Base-by-base conservation (phyloP, 1,139 yeast genomes). In the Yamadazyma siamensis region DNA sequence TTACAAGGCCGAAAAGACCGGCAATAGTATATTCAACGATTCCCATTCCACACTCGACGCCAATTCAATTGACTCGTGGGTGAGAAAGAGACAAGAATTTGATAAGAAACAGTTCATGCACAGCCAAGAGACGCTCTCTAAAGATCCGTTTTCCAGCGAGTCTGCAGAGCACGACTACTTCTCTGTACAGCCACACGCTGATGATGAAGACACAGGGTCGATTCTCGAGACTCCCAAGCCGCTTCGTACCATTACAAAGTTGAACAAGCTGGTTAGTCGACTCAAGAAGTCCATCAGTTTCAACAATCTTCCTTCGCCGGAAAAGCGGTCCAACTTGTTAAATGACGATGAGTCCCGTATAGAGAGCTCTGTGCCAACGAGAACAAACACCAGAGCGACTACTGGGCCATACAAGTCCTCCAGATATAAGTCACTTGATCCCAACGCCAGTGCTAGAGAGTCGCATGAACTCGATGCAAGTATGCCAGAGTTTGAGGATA, bases 51-150 rank as follows among this genome's bases (percentile, higher is more conserved):
- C 65, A 0, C 40, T 59, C 21, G 62, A 54, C 28, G 59, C 44
- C 2, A 52, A 55, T 13, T 57, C 63, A 5, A 68, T 75, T 15
- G 67, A 65, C 35, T 71, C 77, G 8, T 75, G 80, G 80, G 65
- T 64, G 24, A 59, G 63, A 23, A 75, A 75, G 45, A 54, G 80
- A 40, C 69, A 67, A 36, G 67, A 68, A 34, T 73, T 60, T 41
- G 77, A 73, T 29, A 56, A 56, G 32, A 46, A 55, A 4, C 35
- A 50, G 38, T 36, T 36, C 27, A 27, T 47, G 43, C 39, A 38
- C 22, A 38, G 44, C 24, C 44, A 37, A 31, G 47, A 43, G 11
- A 43, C 47, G 1, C 28, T 43, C 8, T 20, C 38, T 21, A 24
- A 29, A 23, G 32, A 17, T n/a, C n/a, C 13, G 5, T 18, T 15